Evolutionary conservation across 164 flowering plant genomes (phyloP).

Genomic region (Tinospora cordifolia): DNA sequence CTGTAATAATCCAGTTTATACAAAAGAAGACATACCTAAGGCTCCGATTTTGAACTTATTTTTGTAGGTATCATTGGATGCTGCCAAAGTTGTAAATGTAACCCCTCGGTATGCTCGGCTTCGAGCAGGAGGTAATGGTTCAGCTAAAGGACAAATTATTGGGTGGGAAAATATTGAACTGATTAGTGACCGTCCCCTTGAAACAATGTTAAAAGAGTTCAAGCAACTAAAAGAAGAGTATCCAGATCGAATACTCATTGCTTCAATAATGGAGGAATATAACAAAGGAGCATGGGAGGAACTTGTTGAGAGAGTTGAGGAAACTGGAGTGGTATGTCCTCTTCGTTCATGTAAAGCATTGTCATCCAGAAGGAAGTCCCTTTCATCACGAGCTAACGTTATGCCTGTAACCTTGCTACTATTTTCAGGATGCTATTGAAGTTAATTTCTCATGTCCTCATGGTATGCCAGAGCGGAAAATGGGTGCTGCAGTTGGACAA

Average conservation of each 20-base stretch:
- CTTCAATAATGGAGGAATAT: constrained; percentile 98
- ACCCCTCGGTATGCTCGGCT: constrained; percentile 94
- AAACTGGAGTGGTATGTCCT: constrained; percentile 81
- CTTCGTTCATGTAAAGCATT: neutral
- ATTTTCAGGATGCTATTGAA: constrained; percentile 80
- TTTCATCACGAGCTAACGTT: constrained; percentile 1
- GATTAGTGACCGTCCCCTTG: constrained; percentile 91
- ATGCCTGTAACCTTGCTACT: constrained; percentile 1
- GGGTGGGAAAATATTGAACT: constrained; percentile 99
- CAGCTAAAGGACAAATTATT: constrained; percentile 76
- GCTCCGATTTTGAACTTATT: constrained; percentile 7
- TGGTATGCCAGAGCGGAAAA: constrained; percentile 98
- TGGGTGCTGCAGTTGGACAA: constrained; percentile 99
- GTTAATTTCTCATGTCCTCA: constrained; percentile 97
- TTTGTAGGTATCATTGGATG: constrained; percentile 81
- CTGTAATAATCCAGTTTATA: no score
- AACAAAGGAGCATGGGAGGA: constrained; percentile 94
- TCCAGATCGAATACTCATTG: constrained; percentile 87
- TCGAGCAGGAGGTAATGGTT: constrained; percentile 77
- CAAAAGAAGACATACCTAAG: neutral
- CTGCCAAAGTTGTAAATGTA: constrained; percentile 85
- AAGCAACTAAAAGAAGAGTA: constrained; percentile 81
- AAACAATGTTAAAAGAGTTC: constrained; percentile 91
- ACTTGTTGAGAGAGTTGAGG: constrained; percentile 86
- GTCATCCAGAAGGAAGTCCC: neutral